A percentile compares a stretch with the other conserved stretches of the same genome.
Conservation (phyloP, 148 eudicot genomes). For the Camellia granthamiana region DNA sequence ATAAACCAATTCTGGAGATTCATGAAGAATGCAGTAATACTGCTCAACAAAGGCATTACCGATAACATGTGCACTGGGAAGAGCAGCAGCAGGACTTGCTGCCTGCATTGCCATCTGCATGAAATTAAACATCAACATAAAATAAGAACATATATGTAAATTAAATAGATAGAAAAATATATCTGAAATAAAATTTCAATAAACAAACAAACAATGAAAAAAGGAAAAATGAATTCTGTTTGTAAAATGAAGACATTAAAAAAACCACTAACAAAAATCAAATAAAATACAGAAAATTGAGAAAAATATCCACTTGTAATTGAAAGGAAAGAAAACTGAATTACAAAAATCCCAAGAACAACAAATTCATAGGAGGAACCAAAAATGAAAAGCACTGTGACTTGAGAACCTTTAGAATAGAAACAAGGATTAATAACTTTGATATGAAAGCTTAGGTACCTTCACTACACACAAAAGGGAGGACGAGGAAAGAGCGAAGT, state of each 20-base stretch:
- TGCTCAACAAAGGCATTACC: slow-evolving; percentile 87
- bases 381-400: too few species aligned
- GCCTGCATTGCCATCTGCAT: slow-evolving; percentile 72
- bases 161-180: background rate
- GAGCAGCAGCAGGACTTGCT: slow-evolving; percentile 44
- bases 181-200: background rate
- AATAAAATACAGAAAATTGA: too few species aligned
- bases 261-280: too few species aligned
- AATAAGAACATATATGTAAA: background rate
- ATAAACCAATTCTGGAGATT: slow-evolving; percentile 62
- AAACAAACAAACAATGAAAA: background rate
- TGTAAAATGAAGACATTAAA: background rate
- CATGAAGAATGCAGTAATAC: slow-evolving; percentile 79
- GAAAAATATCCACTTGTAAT: too few species aligned
- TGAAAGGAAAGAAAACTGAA: too few species aligned
- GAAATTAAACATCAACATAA: background rate
- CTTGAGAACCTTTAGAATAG: too few species aligned
- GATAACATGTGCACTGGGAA: slow-evolving; percentile 57
- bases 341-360: too few species aligned
- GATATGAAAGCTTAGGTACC: background rate
- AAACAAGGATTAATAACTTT: too few species aligned
- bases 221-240: too few species aligned
- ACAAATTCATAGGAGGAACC: too few species aligned
- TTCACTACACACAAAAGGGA: background rate
- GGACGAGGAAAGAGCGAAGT: background rate